These are phyloP conservation scores for Colletotrichum liriopes DNA, from an alignment of 2,329 filamentous ascomycete genomes.

Conservation along the genomic window DNA sequence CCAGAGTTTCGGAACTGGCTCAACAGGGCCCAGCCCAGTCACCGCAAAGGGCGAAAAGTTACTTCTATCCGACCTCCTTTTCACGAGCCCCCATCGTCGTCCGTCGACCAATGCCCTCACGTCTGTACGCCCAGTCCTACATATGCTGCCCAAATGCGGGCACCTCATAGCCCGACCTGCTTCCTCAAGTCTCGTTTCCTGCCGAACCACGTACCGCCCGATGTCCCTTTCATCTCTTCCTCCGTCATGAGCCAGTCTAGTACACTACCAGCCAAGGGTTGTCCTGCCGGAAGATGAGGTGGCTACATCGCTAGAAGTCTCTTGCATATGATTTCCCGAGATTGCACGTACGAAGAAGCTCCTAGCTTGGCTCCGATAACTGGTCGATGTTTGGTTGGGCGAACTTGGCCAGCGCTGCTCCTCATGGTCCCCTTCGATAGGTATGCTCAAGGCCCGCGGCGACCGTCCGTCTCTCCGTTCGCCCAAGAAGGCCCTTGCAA, in stretches of 20 bases:
- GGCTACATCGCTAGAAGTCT: constrained; percentile 49
- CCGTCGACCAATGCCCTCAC: constrained; percentile 13
- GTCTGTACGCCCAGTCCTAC: constrained; percentile 2
- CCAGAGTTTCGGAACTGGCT: constrained; percentile 30
- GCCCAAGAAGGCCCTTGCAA: constrained; percentile 39
- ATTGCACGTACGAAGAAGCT: constrained; percentile 47
- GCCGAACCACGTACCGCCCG: constrained; percentile 19
- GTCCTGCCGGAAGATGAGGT: constrained; percentile 49
- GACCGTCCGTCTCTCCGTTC: constrained; percentile 40
- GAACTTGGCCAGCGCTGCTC: constrained; percentile 26
- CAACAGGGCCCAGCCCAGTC: constrained; percentile 31
- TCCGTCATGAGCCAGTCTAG: constrained; percentile 19
- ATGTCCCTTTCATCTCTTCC: constrained; percentile 22
- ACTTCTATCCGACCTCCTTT: constrained; percentile 30
- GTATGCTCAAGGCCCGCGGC: constrained; percentile 31
- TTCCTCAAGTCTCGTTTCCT: constrained; percentile 13
- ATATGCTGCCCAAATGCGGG: constrained; percentile 38
- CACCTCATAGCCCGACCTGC: constrained; percentile 25
- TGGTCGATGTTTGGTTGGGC: constrained; percentile 57
- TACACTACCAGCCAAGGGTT: constrained; percentile 43
- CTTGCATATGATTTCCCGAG: constrained; percentile 56
- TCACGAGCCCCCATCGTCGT: constrained; percentile 5
- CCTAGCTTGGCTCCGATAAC: constrained; percentile 52
- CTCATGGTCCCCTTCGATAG: constrained; percentile 30
- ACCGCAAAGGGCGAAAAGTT: constrained; percentile 33